A percentile compares a stretch with the other conserved stretches of the same genome.
Conservation (phyloP, 2,329 filamentous ascomycete species). For the Plenodomus lindquistii region DNA sequence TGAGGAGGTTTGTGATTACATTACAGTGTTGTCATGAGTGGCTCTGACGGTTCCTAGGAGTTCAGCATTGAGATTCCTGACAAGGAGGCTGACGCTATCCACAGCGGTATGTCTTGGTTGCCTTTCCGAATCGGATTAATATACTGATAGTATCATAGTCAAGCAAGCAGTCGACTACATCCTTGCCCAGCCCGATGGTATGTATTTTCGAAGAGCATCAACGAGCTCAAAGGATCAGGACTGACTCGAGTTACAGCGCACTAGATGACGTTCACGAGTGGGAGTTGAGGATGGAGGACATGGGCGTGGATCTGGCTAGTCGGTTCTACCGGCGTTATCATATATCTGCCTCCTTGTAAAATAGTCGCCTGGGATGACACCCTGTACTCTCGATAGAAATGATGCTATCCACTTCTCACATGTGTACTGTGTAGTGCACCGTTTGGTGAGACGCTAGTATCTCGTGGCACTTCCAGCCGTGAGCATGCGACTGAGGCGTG, state of each 20-base stretch:
- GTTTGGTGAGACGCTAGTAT: neutral
- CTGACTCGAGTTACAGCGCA: conserved; percentile 39
- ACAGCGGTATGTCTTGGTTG: conserved; percentile 72
- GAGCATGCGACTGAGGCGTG: conserved; percentile 13
- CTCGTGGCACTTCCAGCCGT: conserved; percentile 2
- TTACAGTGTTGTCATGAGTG: conserved; percentile 1
- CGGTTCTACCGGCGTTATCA: conserved; percentile 40
- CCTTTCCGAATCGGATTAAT: neutral
- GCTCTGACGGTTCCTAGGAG: conserved; percentile 53
- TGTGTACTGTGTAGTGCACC: conserved; percentile 7
- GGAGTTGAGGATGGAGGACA: conserved; percentile 25
- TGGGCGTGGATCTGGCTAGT: conserved; percentile 34
- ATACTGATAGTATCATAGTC: conserved; percentile 60
- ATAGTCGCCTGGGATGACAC: conserved; percentile 41
- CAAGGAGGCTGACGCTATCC: conserved; percentile 92
- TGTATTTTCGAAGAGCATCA: conserved; percentile 45
- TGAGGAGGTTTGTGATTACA: conserved; percentile 73
- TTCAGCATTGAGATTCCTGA: conserved; percentile 97
- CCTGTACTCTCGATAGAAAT: conserved; percentile 44
- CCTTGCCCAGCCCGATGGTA: conserved; percentile 86
- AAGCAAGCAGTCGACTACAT: conserved; percentile 96
- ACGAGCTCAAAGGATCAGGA: neutral
- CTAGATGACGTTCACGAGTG: conserved; percentile 26
- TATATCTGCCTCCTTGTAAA: conserved; percentile 46
- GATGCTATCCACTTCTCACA: conserved; percentile 33